Conservation (phyloP, 495 filamentous ascomycete species). For the Aspergillus sclerotiicarbonarius region DNA sequence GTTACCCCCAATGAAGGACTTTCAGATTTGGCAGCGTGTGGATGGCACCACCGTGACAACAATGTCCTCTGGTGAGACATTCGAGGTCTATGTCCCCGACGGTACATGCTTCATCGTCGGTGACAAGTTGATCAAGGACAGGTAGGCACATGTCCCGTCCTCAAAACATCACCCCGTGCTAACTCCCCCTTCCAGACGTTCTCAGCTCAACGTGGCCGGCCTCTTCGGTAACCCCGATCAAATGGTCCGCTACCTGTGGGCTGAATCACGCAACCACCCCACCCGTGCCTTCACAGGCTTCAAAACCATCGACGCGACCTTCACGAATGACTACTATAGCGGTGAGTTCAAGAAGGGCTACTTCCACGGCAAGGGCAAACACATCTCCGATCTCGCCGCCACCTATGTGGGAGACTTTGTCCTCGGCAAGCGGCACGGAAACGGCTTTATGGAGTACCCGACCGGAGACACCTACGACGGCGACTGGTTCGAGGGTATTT, state of each 20-base stretch:
- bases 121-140: constrained; percentile 42
- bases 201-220: constrained; percentile 37
- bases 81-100: constrained; percentile 38
- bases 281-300: constrained; percentile 43
- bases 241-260: constrained; percentile 48
- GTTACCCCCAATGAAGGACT: constrained; percentile 38
- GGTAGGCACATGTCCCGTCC: constrained; percentile 22
- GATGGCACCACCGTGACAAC: constrained; percentile 40
- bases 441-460: constrained; percentile 57
- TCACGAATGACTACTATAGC: constrained; percentile 48
- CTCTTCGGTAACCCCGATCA: constrained; percentile 45
- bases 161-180: not conserved
- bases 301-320: constrained; percentile 46
- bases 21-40: constrained; percentile 46
- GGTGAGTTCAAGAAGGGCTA: constrained; percentile 49
- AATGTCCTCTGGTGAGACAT: constrained; percentile 40
- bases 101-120: constrained; percentile 46
- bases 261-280: constrained; percentile 42
- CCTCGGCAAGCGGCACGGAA: constrained; percentile 51
- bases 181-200: constrained; percentile 24
- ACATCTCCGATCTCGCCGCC: constrained; percentile 53
- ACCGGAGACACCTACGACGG: constrained; percentile 64
- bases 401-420: constrained; percentile 56
- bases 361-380: constrained; percentile 51
- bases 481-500: constrained; percentile 54